Evolutionary conservation across 306 rosid species (phyloP).

Genomic region (Vicia villosa): DNA sequence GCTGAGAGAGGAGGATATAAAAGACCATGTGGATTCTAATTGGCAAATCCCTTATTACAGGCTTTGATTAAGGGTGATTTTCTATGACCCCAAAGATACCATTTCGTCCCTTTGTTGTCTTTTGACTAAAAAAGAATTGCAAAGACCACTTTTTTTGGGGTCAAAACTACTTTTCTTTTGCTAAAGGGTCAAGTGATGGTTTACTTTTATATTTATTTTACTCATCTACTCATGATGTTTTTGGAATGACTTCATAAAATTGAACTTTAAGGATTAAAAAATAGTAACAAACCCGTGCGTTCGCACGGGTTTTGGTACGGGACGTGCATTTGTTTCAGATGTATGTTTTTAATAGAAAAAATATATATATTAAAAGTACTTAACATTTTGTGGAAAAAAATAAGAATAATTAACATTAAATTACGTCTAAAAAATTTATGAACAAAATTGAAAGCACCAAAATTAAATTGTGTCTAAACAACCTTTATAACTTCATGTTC

Average conservation of each 20-base stretch:
- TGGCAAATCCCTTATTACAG: not conserved
- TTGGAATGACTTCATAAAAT: not conserved
- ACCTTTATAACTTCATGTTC: too few species aligned
- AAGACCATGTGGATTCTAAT: slow-evolving; percentile 25
- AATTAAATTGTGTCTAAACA: too few species aligned
- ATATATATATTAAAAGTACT: too few species aligned
- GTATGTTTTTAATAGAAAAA: too few species aligned
- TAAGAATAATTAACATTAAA: too few species aligned
- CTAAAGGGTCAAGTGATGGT: not conserved
- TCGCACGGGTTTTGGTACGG: too few species aligned
- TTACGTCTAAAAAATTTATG: too few species aligned
- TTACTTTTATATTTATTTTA: not conserved
- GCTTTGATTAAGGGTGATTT: slow-evolving; percentile 35
- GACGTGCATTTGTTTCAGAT: too few species aligned
- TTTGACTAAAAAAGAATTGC: slow-evolving; percentile 3
- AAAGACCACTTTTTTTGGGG: not conserved
- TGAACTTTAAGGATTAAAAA: not conserved
- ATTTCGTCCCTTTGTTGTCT: not conserved
- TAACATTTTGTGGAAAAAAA: too few species aligned
- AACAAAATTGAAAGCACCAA: too few species aligned
- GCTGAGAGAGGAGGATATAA: not conserved
- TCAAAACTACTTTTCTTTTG: not conserved
- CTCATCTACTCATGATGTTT: not conserved
- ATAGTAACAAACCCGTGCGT: too few species aligned
- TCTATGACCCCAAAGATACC: not conserved